Base-by-base conservation (phyloP, 2,329 filamentous ascomycete species). In the Cryphonectria radicalis region DNA sequence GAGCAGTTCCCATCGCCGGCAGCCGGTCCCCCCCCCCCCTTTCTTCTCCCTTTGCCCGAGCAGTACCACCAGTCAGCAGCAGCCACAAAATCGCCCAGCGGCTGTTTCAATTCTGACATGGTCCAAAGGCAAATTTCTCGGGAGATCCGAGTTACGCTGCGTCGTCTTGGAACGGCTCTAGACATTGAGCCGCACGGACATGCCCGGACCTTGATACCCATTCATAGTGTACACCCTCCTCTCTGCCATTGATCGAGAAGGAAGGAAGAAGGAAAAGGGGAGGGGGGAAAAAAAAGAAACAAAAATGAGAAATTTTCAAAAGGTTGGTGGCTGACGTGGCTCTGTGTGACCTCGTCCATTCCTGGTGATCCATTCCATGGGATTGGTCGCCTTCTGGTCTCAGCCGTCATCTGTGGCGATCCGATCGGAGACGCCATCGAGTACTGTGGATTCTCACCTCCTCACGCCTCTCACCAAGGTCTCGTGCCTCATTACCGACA, bases 361-460 rank as follows among this genome's bases (percentile, higher is more conserved):
- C 40, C 40, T 8, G 11, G n/a, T 46, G 53, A 37, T 43, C 62
- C n/a, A 46, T 46, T 35, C 50, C 50, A 19, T 37, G 14, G 37
- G 4, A 65, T 66, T 70, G 68, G 68, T 28, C 53, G 53, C 50
- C 43, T 19, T 35, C 40, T 42, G 25, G 63, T 60, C 62, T 66
- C 68, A 70, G 68, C 68, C 66, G 50, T 65, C 37, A 50, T 50
- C 50, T 32, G 35, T 60, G 68, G 62, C 68, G 63, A 70, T 40
- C 66, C 68, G 43, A 70, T 50, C 37, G 32, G 66, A 43, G 42
- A 50, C 25, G 25, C 42, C 40, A 65, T 32, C 63, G 42, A 28
- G 5, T 25, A 35, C 42, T 65, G 10, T 14, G 42, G 42, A 28
- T 46, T 43, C 14, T 22, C 43, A 46, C 25, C 14, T 46, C 64